Base-by-base conservation (phyloP, 2,329 filamentous ascomycete genomes). In the Cladorrhinum sp. region DNA sequence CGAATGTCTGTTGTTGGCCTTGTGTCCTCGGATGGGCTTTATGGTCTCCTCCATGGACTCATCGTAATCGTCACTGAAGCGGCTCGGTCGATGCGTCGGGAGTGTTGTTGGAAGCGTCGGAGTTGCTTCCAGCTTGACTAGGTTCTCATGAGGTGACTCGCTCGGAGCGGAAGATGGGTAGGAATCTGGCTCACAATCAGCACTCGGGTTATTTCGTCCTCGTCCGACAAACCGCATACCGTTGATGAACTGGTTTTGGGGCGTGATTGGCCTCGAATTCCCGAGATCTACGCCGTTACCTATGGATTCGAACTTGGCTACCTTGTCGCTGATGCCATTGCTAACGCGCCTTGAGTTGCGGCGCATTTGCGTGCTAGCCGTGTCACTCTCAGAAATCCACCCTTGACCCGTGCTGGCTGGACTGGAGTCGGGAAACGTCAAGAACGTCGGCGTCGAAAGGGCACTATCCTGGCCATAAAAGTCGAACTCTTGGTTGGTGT, bases 161-260 rank as follows among this genome's bases (percentile, higher is more conserved):
- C 82, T 83, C 57, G 89, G 88, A 25, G 88, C 91, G 50, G 87
- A 82, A 60, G 88, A 88, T 65, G 85, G 84, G 67, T 85, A 87
- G 65, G 77, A 86, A 87, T 61, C 4, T n/a, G 18, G 16, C n/a
- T 16, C 9, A 2, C 61, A 22, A 45, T 76, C 49, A 69, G 69
- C 50, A 13, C 36, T n/a, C 23, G 32, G 16, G 6, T 49, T 38
- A 23, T 24, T 38, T 18, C 22, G n/a, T 13, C n/a, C 53, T 22
- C 22, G 20, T n/a, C 12, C 2, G 18, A 73, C 85, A 45, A n/a
- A 16, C 16, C 10, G 41, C 41, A 76, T 78, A 89, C 88, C 79
- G 68, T 77, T 77, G 69, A 75, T 79, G 74, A 83, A 83, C 74
- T 87, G 84, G 65, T 79, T 81, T 65, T 79, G 80, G 60, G 87